Evolutionary conservation across 441 rosid genomes (phyloP).

Genomic region (Populus hybrid): DNA sequence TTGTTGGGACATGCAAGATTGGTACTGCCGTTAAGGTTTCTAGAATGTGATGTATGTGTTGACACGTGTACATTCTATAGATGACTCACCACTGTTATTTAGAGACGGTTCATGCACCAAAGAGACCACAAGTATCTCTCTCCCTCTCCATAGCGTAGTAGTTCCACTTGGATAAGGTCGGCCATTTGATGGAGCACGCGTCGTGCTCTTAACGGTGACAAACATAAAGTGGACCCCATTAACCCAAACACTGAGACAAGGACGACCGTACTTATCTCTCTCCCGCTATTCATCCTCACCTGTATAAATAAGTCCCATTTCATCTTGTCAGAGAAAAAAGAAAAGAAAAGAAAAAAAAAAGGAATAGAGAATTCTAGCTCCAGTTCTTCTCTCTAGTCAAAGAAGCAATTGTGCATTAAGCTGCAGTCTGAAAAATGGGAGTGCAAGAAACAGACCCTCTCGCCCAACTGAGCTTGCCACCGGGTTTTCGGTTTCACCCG

Average conservation of each 20-base stretch:
- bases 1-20: not conserved
- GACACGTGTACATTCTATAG: conserved; percentile 35
- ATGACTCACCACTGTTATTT: conserved; percentile 24
- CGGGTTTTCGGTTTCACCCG: conserved; percentile 96
- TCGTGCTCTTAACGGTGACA: conserved; percentile 21
- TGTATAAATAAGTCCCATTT: conserved; percentile 21
- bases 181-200: conserved; percentile 45
- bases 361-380: not conserved
- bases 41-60: not conserved
- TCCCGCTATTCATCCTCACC: not conserved
- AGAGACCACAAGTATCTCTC: not conserved
- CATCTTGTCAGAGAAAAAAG: not conserved
- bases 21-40: conserved; percentile 5
- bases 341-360: not conserved
- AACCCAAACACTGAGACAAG: conserved; percentile 27
- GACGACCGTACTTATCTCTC: conserved; percentile 70
- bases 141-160: not conserved
- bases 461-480: conserved; percentile 80
- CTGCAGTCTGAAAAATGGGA: conserved; percentile 44
- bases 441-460: conserved; percentile 62
- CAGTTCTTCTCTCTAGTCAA: not conserved
- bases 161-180: conserved; percentile 36
- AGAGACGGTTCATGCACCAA: conserved; percentile 50
- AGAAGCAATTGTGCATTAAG: not conserved
- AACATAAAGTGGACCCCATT: conserved; percentile 29